Percentiles rank a stretch among this genome's conserved stretches.
phyloP scores from a whole-genome alignment of 2,329 filamentous ascomycete genomes.

The Decorospora gaudefroyi region DNA sequence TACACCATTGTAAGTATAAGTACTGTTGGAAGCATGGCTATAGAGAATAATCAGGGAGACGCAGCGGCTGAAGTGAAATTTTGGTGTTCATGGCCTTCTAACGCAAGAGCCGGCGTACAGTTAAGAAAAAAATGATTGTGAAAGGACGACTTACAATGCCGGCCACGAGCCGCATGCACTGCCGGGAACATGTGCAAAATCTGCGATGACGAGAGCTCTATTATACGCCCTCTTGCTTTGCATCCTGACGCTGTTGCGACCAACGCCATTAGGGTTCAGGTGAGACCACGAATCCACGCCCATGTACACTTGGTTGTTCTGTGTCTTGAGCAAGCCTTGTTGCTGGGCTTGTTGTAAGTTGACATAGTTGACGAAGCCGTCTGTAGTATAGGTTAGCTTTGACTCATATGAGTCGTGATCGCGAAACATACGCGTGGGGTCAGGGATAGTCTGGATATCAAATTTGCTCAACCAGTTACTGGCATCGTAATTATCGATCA shows the following conservation, averaged over 20 bases:
- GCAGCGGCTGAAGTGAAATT: no score
- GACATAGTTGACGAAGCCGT: slow-evolving; percentile 49
- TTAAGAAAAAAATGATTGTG: not conserved
- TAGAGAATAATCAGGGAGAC: no score
- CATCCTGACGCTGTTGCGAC: slow-evolving; percentile 46
- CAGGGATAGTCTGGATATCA: slow-evolving; percentile 42
- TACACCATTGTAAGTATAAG: slow-evolving; percentile 19
- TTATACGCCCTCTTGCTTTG: slow-evolving; percentile 46
- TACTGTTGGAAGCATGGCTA: no score
- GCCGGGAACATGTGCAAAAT: slow-evolving; percentile 49
- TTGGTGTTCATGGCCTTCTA: no score
- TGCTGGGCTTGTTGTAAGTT: slow-evolving; percentile 39
- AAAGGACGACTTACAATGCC: slow-evolving; percentile 37
- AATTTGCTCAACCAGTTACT: slow-evolving; percentile 49
- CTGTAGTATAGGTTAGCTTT: slow-evolving; percentile 11
- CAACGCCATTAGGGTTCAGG: slow-evolving; percentile 41
- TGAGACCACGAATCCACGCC: slow-evolving; percentile 42
- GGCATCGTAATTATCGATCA: slow-evolving; percentile 46
- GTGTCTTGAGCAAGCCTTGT: slow-evolving; percentile 39
- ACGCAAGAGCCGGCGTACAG: no score
- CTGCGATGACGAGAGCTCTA: slow-evolving; percentile 46
- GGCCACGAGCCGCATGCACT: slow-evolving; percentile 48
- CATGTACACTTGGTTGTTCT: slow-evolving; percentile 47
- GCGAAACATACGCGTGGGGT: slow-evolving; percentile 41
- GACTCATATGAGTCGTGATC: not conserved